These are phyloP conservation scores for Talaromyces islandicus DNA, from an alignment of 2,329 filamentous ascomycete genomes.

Conservation along the genomic window DNA sequence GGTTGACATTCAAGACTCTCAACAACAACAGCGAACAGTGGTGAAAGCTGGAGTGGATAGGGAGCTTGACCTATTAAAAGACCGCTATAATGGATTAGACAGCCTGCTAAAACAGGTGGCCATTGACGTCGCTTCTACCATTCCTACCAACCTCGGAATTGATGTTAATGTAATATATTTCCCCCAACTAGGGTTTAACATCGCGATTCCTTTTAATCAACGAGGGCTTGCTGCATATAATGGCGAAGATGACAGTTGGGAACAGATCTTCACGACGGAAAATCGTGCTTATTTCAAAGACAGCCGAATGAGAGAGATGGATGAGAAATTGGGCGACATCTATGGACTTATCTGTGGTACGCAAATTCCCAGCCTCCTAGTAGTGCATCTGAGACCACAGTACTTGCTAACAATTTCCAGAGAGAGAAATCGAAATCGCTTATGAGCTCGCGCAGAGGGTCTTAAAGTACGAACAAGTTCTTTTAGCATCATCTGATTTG, in stretches of 20 bases:
- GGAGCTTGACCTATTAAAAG: constrained; percentile 71
- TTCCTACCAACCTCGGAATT: constrained; percentile 53
- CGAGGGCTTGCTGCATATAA: constrained; percentile 58
- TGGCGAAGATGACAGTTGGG: constrained; percentile 65
- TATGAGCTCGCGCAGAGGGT: constrained; percentile 68
- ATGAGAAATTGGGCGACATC: constrained; percentile 75
- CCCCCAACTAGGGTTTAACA: constrained; percentile 85
- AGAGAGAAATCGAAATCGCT: constrained; percentile 83
- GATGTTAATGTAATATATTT: constrained; percentile 78
- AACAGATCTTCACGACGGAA: constrained; percentile 68
- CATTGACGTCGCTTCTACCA: constrained; percentile 53
- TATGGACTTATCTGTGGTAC: constrained; percentile 76
- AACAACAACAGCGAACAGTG: constrained; percentile 63
- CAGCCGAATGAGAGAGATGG: constrained; percentile 70
- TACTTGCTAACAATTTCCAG: constrained; percentile 35
- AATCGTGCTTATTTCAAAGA: constrained; percentile 82
- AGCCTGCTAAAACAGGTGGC: constrained; percentile 65
- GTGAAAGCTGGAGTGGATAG: constrained; percentile 66
- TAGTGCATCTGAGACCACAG: neutral
- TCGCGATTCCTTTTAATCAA: constrained; percentile 61
- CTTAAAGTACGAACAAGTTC: constrained; percentile 59
- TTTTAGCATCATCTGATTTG: constrained; percentile 66
- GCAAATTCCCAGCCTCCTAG: constrained; percentile 14
- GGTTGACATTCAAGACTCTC: constrained; percentile 76
- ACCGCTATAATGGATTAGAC: constrained; percentile 70